Conservation (phyloP, 768 basidiomycete genomes). For the Rhodosporidiobolus sp. region DNA sequence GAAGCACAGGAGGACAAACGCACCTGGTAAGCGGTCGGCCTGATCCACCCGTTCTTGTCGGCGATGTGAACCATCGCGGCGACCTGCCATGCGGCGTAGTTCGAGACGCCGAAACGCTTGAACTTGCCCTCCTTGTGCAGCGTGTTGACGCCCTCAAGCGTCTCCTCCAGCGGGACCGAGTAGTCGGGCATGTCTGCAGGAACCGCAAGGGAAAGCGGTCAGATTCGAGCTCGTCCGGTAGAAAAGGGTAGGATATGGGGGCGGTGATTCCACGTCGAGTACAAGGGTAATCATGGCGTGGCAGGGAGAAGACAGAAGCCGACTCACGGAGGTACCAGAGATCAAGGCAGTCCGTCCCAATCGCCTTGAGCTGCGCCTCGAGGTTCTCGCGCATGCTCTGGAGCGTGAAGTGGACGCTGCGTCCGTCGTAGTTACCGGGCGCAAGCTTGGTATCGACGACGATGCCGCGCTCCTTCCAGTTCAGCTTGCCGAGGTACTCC, state of each 20-base stretch:
- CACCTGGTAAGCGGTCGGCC: conserved; percentile 56
- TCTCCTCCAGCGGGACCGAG: conserved; percentile 55
- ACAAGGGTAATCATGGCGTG: no score
- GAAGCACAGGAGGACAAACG: no score
- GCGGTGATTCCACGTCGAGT: no score
- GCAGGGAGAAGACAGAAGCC: conserved; percentile 12
- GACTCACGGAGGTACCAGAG: conserved; percentile 57
- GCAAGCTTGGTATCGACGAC: conserved; percentile 63
- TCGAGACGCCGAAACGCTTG: conserved; percentile 45
- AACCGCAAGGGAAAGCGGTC: no score
- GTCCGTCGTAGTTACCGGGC: conserved; percentile 46
- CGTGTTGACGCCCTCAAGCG: conserved; percentile 55
- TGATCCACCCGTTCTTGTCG: conserved; percentile 54
- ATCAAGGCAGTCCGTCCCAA: conserved; percentile 55
- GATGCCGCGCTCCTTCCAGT: conserved; percentile 56
- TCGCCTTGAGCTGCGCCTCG: conserved; percentile 52
- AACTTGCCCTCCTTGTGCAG: conserved; percentile 59
- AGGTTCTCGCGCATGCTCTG: conserved; percentile 51
- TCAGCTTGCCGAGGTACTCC: conserved; percentile 53
- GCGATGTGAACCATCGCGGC: conserved; percentile 55
- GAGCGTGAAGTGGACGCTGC: conserved; percentile 12
- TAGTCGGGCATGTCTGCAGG: conserved; percentile 47
- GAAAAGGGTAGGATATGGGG: no score
- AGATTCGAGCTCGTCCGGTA: no score
- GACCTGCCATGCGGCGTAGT: conserved; percentile 52